These are phyloP conservation scores for Apiotrichum sp. DNA, from an alignment of 1,284 basidiomycete genomes.

Conservation along the genomic window DNA sequence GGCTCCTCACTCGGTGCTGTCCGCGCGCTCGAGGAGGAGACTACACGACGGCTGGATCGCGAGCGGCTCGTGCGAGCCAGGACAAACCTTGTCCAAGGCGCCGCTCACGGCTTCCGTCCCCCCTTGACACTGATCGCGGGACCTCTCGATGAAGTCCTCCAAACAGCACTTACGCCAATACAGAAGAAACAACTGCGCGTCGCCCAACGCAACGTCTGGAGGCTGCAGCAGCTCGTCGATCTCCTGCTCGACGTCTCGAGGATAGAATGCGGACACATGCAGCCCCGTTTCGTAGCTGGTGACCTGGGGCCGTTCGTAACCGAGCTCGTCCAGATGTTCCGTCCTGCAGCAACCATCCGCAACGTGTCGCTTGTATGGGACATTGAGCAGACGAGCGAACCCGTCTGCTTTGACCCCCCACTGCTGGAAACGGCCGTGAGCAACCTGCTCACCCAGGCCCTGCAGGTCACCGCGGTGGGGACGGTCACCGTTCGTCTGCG, in stretches of 20 bases:
- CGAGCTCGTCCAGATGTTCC: slow-evolving; percentile 46
- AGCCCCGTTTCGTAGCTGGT: slow-evolving; percentile 40
- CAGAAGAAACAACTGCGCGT: slow-evolving; percentile 24
- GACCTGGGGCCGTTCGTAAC: slow-evolving; percentile 38
- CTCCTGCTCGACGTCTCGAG: slow-evolving; percentile 43
- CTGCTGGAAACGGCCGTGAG: slow-evolving; percentile 46
- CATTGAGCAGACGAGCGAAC: slow-evolving; percentile 10
- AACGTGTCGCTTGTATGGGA: background rate
- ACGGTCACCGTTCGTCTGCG: slow-evolving; percentile 30
- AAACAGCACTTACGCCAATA: slow-evolving; percentile 20
- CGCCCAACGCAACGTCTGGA: slow-evolving; percentile 37
- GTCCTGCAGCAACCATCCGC: slow-evolving; percentile 27
- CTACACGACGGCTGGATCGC: background rate
- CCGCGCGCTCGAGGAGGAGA: background rate
- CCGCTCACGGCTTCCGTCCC: slow-evolving; percentile 44
- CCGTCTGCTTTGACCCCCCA: slow-evolving; percentile 41
- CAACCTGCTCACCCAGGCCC: slow-evolving; percentile 44
- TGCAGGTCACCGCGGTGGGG: slow-evolving; percentile 40
- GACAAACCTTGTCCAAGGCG: background rate
- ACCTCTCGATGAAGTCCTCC: slow-evolving; percentile 32
- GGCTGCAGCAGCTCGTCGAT: slow-evolving; percentile 39
- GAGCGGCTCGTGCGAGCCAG: background rate
- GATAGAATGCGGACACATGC: slow-evolving; percentile 40
- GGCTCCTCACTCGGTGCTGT: background rate
- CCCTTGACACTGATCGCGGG: slow-evolving; percentile 41